Base-by-base conservation (phyloP, 192 early-diverging fungal genomes). In the Mortierella alpina region DNA sequence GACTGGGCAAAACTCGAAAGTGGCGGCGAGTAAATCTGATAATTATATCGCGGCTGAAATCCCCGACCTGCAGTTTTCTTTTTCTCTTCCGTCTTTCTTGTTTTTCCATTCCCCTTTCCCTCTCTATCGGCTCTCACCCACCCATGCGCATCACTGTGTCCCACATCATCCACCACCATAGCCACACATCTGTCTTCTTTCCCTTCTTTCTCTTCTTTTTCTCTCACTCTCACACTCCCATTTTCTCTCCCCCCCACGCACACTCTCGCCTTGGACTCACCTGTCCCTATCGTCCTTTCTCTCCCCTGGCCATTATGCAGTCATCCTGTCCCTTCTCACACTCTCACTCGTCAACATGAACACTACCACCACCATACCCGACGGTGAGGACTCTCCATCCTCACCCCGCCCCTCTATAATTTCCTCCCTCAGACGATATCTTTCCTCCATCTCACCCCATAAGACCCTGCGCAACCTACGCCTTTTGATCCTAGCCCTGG, bases 401-500 rank as follows among this genome's bases (percentile, higher is more conserved):
- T 46, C 0, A n/a, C n/a, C n/a, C n/a, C n/a, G n/a, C n/a, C n/a
- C 2, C 49, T 53, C 59, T 53, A 14, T 44, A 55, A 53, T 20
- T 40, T 17, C 52, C 12, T 22, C 51, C 23, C 6, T 31, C 31
- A 59, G 7, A 47, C 22, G 53, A 42, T 7, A 15, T 46, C 13
- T n/a, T 9, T 17, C 4, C 14, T 39, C 22, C 47, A 59, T 51
- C 40, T 46, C 57, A n/a, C 51, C 50, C 57, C 53, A 50, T 5
- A 79, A 71, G 5, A 20, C 55, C 31, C 57, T 71, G 14, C 57
- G 49, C 5, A 45, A 62, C 59, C 40, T 72, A 15, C 47, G 75
- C 14, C 13, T 79, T 7, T 31, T 79, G 44, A 67, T 79, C 45
- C 46, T 79, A 0, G 45, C 20, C 23, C 45, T 79, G 0, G 63